phyloP scores from a whole-genome alignment of 2,329 filamentous ascomycete species.

The Colletotrichum destructivum region DNA sequence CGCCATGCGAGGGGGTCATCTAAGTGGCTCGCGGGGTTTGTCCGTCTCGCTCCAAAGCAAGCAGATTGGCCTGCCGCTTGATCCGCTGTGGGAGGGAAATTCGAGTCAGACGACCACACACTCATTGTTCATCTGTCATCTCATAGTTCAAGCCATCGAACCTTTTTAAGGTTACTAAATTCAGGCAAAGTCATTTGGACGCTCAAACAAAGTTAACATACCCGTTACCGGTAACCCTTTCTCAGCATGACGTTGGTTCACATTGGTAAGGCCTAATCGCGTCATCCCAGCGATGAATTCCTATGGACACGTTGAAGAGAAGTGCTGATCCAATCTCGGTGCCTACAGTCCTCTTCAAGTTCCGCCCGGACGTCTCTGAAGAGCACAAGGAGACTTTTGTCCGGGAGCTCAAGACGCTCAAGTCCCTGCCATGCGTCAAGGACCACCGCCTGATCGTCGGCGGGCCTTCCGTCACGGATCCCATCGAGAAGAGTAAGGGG shows the following conservation, averaged over 20 bases:
- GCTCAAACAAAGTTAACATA: no score
- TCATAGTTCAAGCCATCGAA: no score
- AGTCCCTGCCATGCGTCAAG: constrained; percentile 63
- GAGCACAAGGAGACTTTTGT: constrained; percentile 62
- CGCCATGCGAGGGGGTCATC: no score
- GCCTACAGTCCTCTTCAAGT: constrained; percentile 64
- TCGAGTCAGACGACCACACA: no score
- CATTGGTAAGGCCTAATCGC: background rate
- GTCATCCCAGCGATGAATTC: background rate
- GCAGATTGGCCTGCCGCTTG: no score
- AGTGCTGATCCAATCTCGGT: background rate
- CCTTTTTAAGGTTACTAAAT: no score
- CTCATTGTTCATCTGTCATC: no score
- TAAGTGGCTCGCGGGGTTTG: no score
- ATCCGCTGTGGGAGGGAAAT: no score
- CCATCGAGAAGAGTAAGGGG: constrained; percentile 67
- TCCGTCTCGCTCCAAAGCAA: no score
- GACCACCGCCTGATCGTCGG: constrained; percentile 65
- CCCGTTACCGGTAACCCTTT: background rate
- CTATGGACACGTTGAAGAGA: background rate
- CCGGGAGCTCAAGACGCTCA: constrained; percentile 64
- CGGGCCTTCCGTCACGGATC: constrained; percentile 66
- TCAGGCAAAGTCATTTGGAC: no score
- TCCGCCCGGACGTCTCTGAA: constrained; percentile 57
- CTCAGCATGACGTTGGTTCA: constrained; percentile 10